A percentile compares a stretch with the other conserved stretches of the same genome.
Conservation (phyloP, 208 protist species). For the Balamuthia mandrillaris region DNA sequence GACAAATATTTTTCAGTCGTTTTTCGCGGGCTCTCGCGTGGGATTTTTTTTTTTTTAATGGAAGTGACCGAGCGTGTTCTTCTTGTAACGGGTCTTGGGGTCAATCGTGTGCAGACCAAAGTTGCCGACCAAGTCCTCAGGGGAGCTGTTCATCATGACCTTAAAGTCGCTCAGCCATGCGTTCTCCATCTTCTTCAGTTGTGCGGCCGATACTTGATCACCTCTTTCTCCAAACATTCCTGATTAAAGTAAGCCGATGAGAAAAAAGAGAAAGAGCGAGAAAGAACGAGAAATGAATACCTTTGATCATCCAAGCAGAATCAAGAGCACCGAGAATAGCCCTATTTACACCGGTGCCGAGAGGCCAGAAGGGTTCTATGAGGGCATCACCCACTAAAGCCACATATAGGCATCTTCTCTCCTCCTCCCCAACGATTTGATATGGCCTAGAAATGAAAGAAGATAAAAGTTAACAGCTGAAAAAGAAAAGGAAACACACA, state of each 20-base stretch:
- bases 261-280: background rate
- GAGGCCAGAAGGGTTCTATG: background rate
- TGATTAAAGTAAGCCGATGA: background rate
- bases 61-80: background rate
- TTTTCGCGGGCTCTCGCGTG: too few species aligned
- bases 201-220: background rate
- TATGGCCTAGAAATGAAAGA: background rate
- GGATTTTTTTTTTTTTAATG: background rate
- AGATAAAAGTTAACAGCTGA: too few species aligned
- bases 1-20: too few species aligned
- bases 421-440: background rate
- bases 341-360: background rate
- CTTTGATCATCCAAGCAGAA: background rate
- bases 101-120: slow-evolving; percentile 17
- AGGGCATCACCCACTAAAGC: background rate
- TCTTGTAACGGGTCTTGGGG: slow-evolving; percentile 11
- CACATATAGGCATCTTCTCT: background rate
- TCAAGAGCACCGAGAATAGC: background rate
- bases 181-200: slow-evolving; percentile 13
- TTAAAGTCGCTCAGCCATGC: background rate
- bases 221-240: background rate
- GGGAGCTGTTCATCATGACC: slow-evolving; percentile 31
- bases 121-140: slow-evolving; percentile 9
- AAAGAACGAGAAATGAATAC: background rate
- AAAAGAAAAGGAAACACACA: background rate